Evolutionary conservation across 2,329 filamentous ascomycete genomes (phyloP).

Genomic region (Ambrosiella beaveri): DNA sequence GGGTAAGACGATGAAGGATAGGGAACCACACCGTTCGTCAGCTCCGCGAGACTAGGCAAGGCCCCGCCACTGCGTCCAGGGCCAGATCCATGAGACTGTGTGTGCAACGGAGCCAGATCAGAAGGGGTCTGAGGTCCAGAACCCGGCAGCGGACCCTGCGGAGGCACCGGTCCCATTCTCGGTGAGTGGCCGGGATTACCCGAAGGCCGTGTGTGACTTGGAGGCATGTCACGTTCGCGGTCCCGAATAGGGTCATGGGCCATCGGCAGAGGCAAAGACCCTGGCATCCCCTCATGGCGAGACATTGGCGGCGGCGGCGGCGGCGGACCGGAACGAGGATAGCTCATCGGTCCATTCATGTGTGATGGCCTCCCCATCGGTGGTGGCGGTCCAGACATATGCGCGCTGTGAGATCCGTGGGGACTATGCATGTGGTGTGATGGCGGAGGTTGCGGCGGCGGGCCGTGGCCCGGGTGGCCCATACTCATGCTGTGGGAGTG

Average conservation of each 20-base stretch:
- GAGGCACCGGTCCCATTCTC: too few relatives aligned
- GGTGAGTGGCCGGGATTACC: too few relatives aligned
- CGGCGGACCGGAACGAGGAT: constrained; percentile 25
- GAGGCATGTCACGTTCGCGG: background rate
- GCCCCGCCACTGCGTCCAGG: constrained; percentile 26
- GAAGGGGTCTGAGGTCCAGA: constrained; percentile 1
- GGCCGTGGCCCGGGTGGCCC: constrained; percentile 6
- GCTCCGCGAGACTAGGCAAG: constrained; percentile 43
- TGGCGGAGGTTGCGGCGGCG: constrained; percentile 15
- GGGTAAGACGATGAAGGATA: constrained; percentile 42
- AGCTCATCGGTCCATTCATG: constrained; percentile 35
- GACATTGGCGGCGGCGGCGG: constrained; percentile 18
- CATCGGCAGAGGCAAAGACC: constrained; percentile 17
- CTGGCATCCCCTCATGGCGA: constrained; percentile 2
- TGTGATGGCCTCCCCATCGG: background rate
- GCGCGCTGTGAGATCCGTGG: constrained; percentile 24
- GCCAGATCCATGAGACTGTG: constrained; percentile 12
- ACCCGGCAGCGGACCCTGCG: background rate
- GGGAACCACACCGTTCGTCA: constrained; percentile 45
- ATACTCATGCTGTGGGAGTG: constrained; percentile 15
- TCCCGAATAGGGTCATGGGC: constrained; percentile 15
- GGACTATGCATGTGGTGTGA: constrained; percentile 18
- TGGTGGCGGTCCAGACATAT: background rate
- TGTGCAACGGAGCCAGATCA: constrained; percentile 11
- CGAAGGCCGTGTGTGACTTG: background rate